These are phyloP conservation scores for Xylaria sp. DNA, from an alignment of 495 filamentous ascomycete genomes.

Conservation along the genomic window DNA sequence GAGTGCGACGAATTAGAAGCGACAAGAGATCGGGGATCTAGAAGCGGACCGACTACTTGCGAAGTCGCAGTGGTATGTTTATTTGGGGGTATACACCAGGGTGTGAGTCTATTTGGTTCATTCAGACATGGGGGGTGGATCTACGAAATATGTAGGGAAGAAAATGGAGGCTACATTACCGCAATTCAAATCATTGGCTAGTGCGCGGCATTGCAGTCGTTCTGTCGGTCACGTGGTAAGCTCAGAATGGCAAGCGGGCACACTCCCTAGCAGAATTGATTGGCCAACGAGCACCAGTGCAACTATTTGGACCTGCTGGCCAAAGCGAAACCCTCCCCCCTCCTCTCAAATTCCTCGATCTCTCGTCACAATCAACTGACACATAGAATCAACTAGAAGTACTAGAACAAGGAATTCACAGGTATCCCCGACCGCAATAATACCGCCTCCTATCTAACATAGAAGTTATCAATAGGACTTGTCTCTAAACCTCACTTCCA, in stretches of 20 bases:
- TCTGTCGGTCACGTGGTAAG: conserved; percentile 8
- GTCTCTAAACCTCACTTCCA: not conserved
- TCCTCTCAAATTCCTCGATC: not conserved
- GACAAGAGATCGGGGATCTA: not conserved
- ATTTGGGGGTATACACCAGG: no score
- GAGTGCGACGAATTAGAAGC: not conserved
- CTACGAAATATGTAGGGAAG: no score
- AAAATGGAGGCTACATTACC: not conserved
- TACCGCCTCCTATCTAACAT: not conserved
- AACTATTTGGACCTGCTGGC: not conserved
- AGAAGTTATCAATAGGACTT: not conserved
- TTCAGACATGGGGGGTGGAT: no score
- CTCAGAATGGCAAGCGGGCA: not conserved
- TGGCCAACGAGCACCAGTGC: conserved; percentile 1
- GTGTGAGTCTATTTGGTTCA: no score
- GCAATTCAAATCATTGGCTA: not conserved
- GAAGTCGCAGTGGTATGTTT: not conserved
- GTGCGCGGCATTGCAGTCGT: not conserved
- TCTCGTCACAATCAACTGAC: not conserved
- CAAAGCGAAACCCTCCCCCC: not conserved
- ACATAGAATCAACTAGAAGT: not conserved
- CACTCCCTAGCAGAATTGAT: not conserved
- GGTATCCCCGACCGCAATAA: not conserved
- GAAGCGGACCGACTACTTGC: not conserved
- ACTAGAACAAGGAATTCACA: not conserved